These are phyloP conservation scores for Dothidotthia symphoricarpi DNA, from an alignment of 2,329 filamentous ascomycete genomes.

Conservation along the genomic window DNA sequence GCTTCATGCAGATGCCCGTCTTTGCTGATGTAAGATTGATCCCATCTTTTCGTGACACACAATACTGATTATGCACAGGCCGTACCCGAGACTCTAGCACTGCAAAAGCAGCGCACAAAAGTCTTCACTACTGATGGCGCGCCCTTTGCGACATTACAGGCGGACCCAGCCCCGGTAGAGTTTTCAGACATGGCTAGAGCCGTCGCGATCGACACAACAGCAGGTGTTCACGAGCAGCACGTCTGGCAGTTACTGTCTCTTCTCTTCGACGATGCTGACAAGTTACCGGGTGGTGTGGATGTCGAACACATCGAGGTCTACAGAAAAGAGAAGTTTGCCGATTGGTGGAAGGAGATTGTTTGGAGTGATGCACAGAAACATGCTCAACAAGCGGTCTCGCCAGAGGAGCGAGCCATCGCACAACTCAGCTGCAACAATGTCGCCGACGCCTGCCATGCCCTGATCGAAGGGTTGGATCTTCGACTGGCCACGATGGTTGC, in stretches of 20 bases:
- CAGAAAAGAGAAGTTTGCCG: slow-evolving; percentile 62
- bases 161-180: slow-evolving; percentile 50
- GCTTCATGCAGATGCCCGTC: slow-evolving; percentile 62
- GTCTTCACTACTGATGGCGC: slow-evolving; percentile 49
- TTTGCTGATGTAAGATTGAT: slow-evolving; percentile 40
- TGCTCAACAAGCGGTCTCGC: slow-evolving; percentile 59
- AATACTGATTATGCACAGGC: slow-evolving; percentile 45
- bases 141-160: slow-evolving; percentile 57
- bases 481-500: slow-evolving; percentile 82
- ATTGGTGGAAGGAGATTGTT: slow-evolving; percentile 59
- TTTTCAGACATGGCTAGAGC: slow-evolving; percentile 53
- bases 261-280: slow-evolving; percentile 67
- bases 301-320: slow-evolving; percentile 43
- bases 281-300: slow-evolving; percentile 42
- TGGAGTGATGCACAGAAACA: slow-evolving; percentile 41
- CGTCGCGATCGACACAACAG: slow-evolving; percentile 38
- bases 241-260: slow-evolving; percentile 86
- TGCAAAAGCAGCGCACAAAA: slow-evolving; percentile 57
- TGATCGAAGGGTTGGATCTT: slow-evolving; percentile 74
- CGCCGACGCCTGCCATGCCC: slow-evolving; percentile 75
- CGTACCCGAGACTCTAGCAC: slow-evolving; percentile 54
- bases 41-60: neutral
- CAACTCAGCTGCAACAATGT: slow-evolving; percentile 76
- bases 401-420: slow-evolving; percentile 81
- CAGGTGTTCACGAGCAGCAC: slow-evolving; percentile 61